phyloP scores from a whole-genome alignment of 805 yeast species.

The Monosporozyma unispora region DNA sequence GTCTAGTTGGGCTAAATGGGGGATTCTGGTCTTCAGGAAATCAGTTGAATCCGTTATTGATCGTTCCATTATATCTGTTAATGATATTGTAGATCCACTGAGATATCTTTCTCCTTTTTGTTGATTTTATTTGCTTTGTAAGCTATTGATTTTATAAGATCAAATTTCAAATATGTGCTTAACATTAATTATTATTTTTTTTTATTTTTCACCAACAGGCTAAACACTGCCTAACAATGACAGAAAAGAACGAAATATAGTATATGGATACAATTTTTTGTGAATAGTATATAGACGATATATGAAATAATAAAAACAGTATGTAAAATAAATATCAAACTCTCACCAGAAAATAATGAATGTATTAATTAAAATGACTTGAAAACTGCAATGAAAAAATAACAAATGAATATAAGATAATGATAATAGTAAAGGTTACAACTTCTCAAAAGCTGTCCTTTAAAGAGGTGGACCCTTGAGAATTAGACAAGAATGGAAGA shows the following conservation, averaged over 20 bases:
- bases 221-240: no score
- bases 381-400: not conserved
- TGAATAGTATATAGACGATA: not conserved
- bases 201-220: no score
- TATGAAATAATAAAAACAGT: not conserved
- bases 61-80: not conserved
- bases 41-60: conserved; percentile 60
- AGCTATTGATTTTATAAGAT: not conserved
- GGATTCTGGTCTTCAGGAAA: conserved; percentile 48
- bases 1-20: conserved; percentile 54
- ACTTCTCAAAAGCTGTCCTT: conserved; percentile 1
- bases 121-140: not conserved
- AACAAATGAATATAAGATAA: not conserved
- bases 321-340: not conserved
- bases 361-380: not conserved
- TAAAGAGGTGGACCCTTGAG: not conserved
- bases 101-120: no score
- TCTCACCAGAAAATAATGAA: not conserved
- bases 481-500: conserved; percentile 7
- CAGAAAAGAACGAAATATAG: not conserved
- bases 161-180: not conserved
- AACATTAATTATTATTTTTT: not conserved
- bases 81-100: no score
- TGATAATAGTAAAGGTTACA: not conserved
- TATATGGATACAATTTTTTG: not conserved